These are phyloP conservation scores for Fomitopsis pinicola DNA, from an alignment of 1,284 basidiomycete species.

Conservation along the genomic window DNA sequence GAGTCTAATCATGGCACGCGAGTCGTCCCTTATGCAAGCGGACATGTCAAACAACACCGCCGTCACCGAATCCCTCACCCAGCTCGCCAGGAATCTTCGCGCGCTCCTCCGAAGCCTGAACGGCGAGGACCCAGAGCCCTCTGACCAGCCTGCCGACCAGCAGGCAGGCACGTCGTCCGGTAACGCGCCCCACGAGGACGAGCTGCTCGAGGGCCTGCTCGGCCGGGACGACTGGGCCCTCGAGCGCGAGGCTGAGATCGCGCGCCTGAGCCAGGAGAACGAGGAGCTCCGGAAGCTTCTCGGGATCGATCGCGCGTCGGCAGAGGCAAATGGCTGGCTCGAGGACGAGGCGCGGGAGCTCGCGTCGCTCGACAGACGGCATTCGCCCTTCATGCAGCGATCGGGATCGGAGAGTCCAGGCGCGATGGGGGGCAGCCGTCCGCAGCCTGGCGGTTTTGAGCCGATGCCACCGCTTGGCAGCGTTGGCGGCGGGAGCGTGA, in stretches of 20 bases:
- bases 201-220: conserved; percentile 19
- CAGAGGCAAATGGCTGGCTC: conserved; percentile 43
- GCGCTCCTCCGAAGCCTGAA: conserved; percentile 68
- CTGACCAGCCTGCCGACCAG: conserved; percentile 15
- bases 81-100: conserved; percentile 69
- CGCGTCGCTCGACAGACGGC: conserved; percentile 9
- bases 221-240: conserved; percentile 73
- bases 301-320: conserved; percentile 58
- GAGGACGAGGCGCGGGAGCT: conserved; percentile 29
- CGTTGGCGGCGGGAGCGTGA: conserved; percentile 6
- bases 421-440: background rate
- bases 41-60: conserved; percentile 58
- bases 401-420: conserved; percentile 10
- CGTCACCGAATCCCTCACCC: conserved; percentile 54
- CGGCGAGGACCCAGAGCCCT: conserved; percentile 34
- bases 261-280: conserved; percentile 79
- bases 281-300: conserved; percentile 68
- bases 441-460: conserved; percentile 3
- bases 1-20: conserved; percentile 70
- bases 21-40: conserved; percentile 56
- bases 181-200: conserved; percentile 3
- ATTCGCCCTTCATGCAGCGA: conserved; percentile 1
- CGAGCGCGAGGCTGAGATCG: conserved; percentile 81
- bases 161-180: background rate
- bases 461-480: conserved; percentile 1